Evolutionary conservation across 2,329 filamentous ascomycete species (phyloP).

Genomic region (Arthroderma uncinatum): DNA sequence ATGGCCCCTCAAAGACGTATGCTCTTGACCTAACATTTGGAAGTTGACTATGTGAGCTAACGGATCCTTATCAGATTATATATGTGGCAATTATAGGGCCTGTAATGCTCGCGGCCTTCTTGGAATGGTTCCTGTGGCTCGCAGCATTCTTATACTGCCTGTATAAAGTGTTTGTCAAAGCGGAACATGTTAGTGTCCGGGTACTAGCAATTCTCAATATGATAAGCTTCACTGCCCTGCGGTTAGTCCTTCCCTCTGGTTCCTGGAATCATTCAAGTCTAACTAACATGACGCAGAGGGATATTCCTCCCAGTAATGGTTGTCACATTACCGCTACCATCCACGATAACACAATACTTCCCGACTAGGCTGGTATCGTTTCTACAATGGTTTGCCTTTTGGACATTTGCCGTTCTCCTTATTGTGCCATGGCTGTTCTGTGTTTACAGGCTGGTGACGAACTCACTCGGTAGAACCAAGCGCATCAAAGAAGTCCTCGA

Average conservation of each 20-base stretch:
- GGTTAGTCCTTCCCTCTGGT: slow-evolving; percentile 42
- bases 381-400: slow-evolving; percentile 93
- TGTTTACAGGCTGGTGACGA: slow-evolving; percentile 79
- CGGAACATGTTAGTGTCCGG: slow-evolving; percentile 74
- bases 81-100: slow-evolving; percentile 72
- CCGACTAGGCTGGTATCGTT: slow-evolving; percentile 56
- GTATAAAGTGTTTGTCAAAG: slow-evolving; percentile 76
- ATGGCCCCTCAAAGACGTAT: slow-evolving; percentile 32
- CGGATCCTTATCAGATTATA: slow-evolving; percentile 51
- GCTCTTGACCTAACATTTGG: background rate
- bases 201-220: slow-evolving; percentile 67
- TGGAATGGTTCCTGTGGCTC: slow-evolving; percentile 94
- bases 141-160: slow-evolving; percentile 90
- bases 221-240: slow-evolving; percentile 59
- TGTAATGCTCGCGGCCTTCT: slow-evolving; percentile 69
- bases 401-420: slow-evolving; percentile 74
- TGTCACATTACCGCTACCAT: slow-evolving; percentile 75
- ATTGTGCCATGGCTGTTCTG: slow-evolving; percentile 88
- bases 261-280: background rate
- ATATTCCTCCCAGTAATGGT: slow-evolving; percentile 92
- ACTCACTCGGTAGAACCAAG: slow-evolving; percentile 69
- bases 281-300: slow-evolving; percentile 39
- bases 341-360: slow-evolving; percentile 59
- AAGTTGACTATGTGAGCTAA: background rate
- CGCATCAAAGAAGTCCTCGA: slow-evolving; percentile 76